Percentiles rank a stretch among this genome's conserved stretches.
phyloP scores from a whole-genome alignment of 805 yeast genomes.

The Candida ulmi region DNA sequence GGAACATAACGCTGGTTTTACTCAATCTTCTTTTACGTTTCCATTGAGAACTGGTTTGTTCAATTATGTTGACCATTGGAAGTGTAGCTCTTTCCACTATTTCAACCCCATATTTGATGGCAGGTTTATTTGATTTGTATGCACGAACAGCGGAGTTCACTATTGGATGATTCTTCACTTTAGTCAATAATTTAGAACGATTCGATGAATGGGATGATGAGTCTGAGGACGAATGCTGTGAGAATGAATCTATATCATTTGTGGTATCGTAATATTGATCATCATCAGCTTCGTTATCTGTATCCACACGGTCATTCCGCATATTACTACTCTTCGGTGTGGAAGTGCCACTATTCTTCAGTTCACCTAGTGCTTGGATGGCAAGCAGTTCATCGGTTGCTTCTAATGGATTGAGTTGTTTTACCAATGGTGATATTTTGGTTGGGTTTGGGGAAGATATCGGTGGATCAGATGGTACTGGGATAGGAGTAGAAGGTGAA shows the following conservation, averaged over 20 bases:
- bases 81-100: conserved; percentile 51
- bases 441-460: too few relatives aligned
- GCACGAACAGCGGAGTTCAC: conserved; percentile 16
- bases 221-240: too few relatives aligned
- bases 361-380: conserved; percentile 17
- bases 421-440: neutral
- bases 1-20: conserved; percentile 23
- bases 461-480: too few relatives aligned
- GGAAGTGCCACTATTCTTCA: conserved; percentile 16
- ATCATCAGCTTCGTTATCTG: conserved; percentile 24
- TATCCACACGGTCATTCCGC: conserved; percentile 1
- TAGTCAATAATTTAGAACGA: conserved; percentile 33
- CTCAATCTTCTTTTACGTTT: conserved; percentile 33
- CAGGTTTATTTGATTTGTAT: conserved; percentile 35
- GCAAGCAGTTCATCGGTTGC: conserved; percentile 4
- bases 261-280: conserved; percentile 38
- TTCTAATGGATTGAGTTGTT: neutral
- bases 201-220: neutral
- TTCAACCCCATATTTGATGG: conserved; percentile 55
- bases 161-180: conserved; percentile 34
- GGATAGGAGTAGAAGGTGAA: too few relatives aligned
- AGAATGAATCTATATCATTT: conserved; percentile 9
- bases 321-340: neutral
- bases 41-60: conserved; percentile 26
- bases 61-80: conserved; percentile 47